Evolutionary conservation across 83 land plant species (phyloP).

Genomic region (Isoetes engelmannii): DNA sequence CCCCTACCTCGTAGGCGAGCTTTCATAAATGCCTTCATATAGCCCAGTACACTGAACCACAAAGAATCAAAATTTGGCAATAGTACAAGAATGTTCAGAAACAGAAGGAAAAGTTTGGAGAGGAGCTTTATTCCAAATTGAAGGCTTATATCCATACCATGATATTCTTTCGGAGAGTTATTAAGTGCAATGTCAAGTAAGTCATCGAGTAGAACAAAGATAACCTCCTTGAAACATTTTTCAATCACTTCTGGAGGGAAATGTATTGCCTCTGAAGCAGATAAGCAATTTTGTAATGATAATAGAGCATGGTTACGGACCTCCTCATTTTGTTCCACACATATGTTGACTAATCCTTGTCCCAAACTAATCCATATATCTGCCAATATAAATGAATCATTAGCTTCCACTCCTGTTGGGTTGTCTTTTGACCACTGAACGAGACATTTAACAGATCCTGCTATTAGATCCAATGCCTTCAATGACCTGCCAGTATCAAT

Average conservation of each 20-base stretch:
- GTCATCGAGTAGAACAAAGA: constrained; percentile 4
- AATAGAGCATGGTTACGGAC: constrained; percentile 2
- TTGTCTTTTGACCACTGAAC: neutral
- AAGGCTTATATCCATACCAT: constrained; percentile 2
- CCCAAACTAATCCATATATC: constrained; percentile 6
- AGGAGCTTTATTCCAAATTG: constrained; percentile 3
- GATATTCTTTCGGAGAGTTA: constrained; percentile 2
- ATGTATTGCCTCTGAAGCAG: neutral
- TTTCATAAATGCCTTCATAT: constrained; percentile 5
- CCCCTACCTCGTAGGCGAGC: constrained; percentile 1
- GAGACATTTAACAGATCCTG: neutral
- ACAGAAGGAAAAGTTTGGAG: constrained; percentile 6
- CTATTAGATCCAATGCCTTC: constrained; percentile 6
- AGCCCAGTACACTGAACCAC: neutral
- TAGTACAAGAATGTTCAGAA: neutral
- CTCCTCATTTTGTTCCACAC: constrained; percentile 4
- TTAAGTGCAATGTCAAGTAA: constrained; percentile 1
- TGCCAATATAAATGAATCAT: neutral
- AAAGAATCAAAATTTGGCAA: constrained; percentile 1
- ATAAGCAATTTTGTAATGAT: neutral
- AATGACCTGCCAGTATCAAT: neutral
- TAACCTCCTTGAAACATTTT: constrained; percentile 6
- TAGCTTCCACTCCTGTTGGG: neutral
- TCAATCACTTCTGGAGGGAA: neutral
- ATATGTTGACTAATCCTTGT: neutral